Evolutionary conservation across 352 stramenopile species (phyloP), one percentile per base, ranked within the genome.

Genomic region (Phytophthora sp.): DNA sequence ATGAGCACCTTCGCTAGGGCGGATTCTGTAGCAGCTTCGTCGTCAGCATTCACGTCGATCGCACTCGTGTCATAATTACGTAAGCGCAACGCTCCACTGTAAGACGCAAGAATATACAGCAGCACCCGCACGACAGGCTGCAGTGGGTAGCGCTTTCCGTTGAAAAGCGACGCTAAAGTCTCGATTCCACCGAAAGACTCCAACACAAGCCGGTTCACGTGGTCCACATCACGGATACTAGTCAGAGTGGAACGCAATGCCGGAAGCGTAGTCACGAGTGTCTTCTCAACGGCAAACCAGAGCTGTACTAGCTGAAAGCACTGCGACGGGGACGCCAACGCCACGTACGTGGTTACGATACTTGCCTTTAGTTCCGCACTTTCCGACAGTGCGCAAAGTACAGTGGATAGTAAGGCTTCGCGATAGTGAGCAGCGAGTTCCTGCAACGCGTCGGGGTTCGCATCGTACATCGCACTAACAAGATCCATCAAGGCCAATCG

Each of bases 41-140:
- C 83, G 26, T 93, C 84, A 5, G 76, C 83, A 35, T 95, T 89
- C n/a, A 94, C 71, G 45, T 94, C 81, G 21, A 93, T 89, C 34
- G 72, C 49, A 35, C 48, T 78, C 4, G 58, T 63, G 32, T 87
- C 72, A 21, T 84, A 69, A 27, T 70, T 48, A 9, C 56, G 61
- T 17, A 83, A 52, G 15, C 62, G 72, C 3, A 93, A 65, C 3
- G 72, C 82, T 5, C 68, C 69, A 6, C 74, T 85, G 61, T 77
- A 74, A 17, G 80, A 79, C 12, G 66, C 71, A 17, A 93, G 30
- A 37, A 87, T 76, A 60, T 93, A 93, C 50, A 93, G 31, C 43
- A 91, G 44, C 13, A 81, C 73, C 15, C 82, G 84, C 35, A 87
- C 46, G 10, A 72, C 65, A 13, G 80, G 75, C 5, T 69, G 75